A percentile compares a stretch with the other conserved stretches of the same genome.
Conservation (phyloP, 148 eudicot species). For the Rhododendron kiyosumense region DNA sequence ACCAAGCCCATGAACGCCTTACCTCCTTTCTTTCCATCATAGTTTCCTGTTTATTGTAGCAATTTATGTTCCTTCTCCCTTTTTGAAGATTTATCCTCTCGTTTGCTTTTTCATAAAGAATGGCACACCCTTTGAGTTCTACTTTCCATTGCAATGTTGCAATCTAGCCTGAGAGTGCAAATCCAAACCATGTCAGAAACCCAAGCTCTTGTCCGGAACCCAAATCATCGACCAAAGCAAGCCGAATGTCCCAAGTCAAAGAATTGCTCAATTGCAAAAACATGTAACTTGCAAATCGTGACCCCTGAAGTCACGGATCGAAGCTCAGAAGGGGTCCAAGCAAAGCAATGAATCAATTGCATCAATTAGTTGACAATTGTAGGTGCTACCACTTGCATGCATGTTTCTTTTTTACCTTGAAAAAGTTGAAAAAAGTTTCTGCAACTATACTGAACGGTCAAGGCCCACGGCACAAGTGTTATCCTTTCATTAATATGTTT, state of each 20-base stretch:
- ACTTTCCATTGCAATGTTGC: no score
- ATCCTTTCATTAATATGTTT: background rate
- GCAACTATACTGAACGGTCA: background rate
- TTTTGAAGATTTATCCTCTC: no score
- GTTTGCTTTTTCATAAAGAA: no score
- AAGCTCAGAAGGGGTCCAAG: background rate
- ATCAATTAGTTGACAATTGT: background rate
- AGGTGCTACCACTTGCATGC: background rate
- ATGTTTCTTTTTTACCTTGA: background rate
- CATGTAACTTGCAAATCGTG: background rate
- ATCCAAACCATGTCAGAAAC: background rate
- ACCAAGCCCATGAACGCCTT: no score
- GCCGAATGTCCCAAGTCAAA: background rate
- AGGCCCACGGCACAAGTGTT: background rate
- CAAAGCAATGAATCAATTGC: background rate
- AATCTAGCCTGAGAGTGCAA: background rate
- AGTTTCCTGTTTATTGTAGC: no score
- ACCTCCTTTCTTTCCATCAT: no score
- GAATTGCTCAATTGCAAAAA: background rate
- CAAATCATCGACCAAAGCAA: background rate
- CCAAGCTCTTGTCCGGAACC: background rate
- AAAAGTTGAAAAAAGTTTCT: background rate
- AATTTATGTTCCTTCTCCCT: no score
- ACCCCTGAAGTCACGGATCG: background rate
- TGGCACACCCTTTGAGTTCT: no score